Percentiles rank a stretch among this genome's conserved stretches.
Evolutionary conservation across 495 filamentous ascomycete species (phyloP).

Genomic region (Xylaria sp.): DNA sequence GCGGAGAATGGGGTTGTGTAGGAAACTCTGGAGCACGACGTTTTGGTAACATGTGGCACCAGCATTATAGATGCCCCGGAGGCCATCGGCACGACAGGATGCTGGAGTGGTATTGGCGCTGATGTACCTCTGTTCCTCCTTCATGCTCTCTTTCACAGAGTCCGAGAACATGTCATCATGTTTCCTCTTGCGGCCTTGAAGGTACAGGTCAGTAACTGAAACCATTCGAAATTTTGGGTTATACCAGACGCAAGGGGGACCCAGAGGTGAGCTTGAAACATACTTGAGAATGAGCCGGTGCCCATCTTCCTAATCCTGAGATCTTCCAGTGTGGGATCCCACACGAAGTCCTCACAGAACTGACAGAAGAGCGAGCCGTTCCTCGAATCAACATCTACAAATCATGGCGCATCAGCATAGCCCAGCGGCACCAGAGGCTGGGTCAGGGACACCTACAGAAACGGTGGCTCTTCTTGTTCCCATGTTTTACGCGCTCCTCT

Average conservation of each 20-base stretch:
- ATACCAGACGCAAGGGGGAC: not conserved
- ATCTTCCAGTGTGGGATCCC: slow-evolving; percentile 82
- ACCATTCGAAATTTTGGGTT: not conserved
- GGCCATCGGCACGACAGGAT: slow-evolving; percentile 73
- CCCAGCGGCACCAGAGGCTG: not conserved
- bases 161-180: slow-evolving; percentile 64
- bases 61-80: slow-evolving; percentile 92
- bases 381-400: slow-evolving; percentile 79
- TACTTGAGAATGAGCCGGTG: slow-evolving; percentile 58
- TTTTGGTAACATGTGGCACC: slow-evolving; percentile 94
- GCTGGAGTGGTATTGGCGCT: slow-evolving; percentile 64
- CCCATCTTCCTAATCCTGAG: slow-evolving; percentile 66
- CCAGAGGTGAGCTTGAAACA: slow-evolving; percentile 7
- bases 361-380: slow-evolving; percentile 82
- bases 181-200: slow-evolving; percentile 61
- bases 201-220: not conserved
- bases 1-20: slow-evolving; percentile 86
- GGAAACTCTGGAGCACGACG: slow-evolving; percentile 83
- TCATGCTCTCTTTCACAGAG: slow-evolving; percentile 58
- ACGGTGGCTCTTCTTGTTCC: slow-evolving; percentile 62
- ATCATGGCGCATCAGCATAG: slow-evolving; percentile 21
- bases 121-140: slow-evolving; percentile 67
- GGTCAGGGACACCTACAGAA: slow-evolving; percentile 63
- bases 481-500: slow-evolving; percentile 63
- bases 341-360: slow-evolving; percentile 83